Percentiles rank a stretch among this genome's conserved stretches.
Evolutionary conservation across 305 asterid species (phyloP).

Genomic region (Fraxinus latifolia): DNA sequence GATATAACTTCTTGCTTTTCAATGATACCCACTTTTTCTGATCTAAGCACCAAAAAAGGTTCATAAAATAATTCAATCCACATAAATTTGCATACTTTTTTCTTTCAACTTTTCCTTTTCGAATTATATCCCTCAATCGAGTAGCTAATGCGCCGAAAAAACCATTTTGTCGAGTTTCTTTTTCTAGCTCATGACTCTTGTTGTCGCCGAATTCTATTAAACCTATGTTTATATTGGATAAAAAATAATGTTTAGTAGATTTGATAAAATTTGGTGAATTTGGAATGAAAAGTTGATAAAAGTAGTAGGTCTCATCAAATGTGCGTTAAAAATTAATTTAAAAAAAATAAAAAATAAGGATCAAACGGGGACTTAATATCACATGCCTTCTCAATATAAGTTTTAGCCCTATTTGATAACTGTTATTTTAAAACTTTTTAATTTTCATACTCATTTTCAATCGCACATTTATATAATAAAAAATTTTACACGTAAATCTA

Average conservation of each 20-base stretch:
- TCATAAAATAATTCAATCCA: no score
- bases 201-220: no score
- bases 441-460: no score
- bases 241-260: background rate
- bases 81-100: no score
- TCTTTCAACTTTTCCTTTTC: background rate
- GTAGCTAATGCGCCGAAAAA: background rate
- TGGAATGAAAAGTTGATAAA: no score
- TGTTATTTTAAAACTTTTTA: no score
- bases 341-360: background rate
- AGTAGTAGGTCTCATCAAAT: background rate
- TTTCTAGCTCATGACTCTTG: background rate
- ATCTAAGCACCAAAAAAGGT: background rate
- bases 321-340: no score
- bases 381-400: background rate
- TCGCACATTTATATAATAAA: no score
- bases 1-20: background rate
- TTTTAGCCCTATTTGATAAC: no score
- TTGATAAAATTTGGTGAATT: no score
- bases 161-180: background rate
- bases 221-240: background rate
- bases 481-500: no score
- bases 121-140: background rate
- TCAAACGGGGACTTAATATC: background rate
- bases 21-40: background rate